Conservation (phyloP, 192 early-diverging fungal genomes). For the Entophlyctis helioformis region DNA sequence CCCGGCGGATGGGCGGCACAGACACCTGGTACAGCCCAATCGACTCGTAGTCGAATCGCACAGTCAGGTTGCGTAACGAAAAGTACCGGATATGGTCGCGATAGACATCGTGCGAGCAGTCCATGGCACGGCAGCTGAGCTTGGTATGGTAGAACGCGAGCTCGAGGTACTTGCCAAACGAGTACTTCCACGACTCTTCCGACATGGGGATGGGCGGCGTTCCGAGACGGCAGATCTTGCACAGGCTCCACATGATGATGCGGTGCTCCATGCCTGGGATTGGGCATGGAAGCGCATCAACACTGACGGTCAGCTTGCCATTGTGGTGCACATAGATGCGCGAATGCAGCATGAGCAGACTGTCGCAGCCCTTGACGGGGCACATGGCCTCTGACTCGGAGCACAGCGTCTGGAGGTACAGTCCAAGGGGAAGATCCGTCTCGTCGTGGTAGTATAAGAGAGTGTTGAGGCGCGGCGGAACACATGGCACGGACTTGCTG, state of each 20-base stretch:
- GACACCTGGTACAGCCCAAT: constrained; percentile 62
- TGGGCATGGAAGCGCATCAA: constrained; percentile 42
- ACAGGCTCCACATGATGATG: constrained; percentile 82
- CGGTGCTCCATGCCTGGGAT: constrained; percentile 55
- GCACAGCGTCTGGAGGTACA: constrained; percentile 77
- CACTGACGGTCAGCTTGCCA: constrained; percentile 64
- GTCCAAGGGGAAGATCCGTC: constrained; percentile 76
- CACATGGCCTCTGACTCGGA: constrained; percentile 56
- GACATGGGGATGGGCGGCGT: constrained; percentile 73
- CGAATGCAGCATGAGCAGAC: constrained; percentile 69
- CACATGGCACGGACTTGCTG: constrained; percentile 40
- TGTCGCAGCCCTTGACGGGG: constrained; percentile 56
- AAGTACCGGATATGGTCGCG: constrained; percentile 81
- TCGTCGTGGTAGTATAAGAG: constrained; percentile 76
- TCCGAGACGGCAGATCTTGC: constrained; percentile 55
- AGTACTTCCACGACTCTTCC: constrained; percentile 82
- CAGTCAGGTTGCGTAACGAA: constrained; percentile 58
- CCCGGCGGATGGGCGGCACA: constrained; percentile 56
- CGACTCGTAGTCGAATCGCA: constrained; percentile 65
- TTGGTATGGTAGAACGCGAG: constrained; percentile 70
- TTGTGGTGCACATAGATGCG: constrained; percentile 79
- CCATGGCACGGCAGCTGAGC: constrained; percentile 48
- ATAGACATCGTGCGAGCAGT: constrained; percentile 75
- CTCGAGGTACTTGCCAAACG: constrained; percentile 96
- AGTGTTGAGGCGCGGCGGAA: constrained; percentile 53